Conservation (phyloP, 108 stramenopile species). For the Nitzschia sp. region DNA sequence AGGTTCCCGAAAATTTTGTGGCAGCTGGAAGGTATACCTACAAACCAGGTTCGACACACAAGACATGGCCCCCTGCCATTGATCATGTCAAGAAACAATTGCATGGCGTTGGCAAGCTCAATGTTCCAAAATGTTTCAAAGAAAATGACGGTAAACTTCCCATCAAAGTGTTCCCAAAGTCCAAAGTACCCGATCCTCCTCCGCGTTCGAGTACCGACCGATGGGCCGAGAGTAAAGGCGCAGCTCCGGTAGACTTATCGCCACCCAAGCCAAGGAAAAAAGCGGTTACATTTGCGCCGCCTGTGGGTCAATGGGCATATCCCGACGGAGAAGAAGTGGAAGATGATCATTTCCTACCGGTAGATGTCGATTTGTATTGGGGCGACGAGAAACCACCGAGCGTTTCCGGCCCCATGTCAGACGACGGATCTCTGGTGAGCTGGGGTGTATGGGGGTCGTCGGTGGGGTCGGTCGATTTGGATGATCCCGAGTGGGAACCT, state of each 20-base stretch:
- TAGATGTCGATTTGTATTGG: constrained; percentile 12
- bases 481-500: constrained; percentile 17
- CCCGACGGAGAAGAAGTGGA: constrained; percentile 3
- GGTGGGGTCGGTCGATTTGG: constrained; percentile 6
- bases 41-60: constrained; percentile 6
- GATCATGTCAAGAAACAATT: constrained; percentile 15
- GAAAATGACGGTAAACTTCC: constrained; percentile 12
- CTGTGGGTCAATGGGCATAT: constrained; percentile 8
- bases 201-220: no score
- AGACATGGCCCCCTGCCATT: constrained; percentile 7
- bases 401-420: background rate
- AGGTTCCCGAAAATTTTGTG: constrained; percentile 9
- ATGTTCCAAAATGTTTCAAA: constrained; percentile 9
- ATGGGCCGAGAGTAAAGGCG: no score
- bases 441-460: constrained; percentile 14
- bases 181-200: no score
- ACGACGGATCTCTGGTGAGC: constrained; percentile 1
- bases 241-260: no score
- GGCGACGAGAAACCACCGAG: constrained; percentile 9
- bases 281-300: constrained; percentile 6
- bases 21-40: constrained; percentile 9
- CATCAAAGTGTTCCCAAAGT: constrained; percentile 16
- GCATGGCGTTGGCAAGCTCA: constrained; percentile 16
- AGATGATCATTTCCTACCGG: constrained; percentile 13
- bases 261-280: background rate